Base-by-base conservation (phyloP, 2,329 filamentous ascomycete species). In the Stagonosporopsis vannaccii region DNA sequence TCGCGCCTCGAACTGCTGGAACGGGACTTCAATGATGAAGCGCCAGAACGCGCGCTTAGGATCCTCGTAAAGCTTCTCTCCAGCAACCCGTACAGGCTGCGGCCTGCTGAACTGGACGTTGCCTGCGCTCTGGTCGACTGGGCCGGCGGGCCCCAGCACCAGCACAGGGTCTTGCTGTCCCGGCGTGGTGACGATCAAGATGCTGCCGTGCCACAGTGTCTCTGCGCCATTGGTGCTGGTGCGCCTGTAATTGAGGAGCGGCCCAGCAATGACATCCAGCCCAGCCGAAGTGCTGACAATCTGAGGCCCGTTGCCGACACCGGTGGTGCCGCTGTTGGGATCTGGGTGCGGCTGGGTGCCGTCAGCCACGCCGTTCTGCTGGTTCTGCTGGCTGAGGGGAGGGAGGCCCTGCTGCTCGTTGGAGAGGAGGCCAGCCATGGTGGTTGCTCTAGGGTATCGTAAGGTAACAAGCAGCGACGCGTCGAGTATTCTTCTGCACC, bases 111-210 rank as follows among this genome's bases (percentile, higher is more conserved):
- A 68, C 15, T 62, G 54, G 15, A 56, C 60, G 30, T 73, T 66
- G 63, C 66, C 56, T 28, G 66, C 44, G 11, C 48, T 62, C 43
- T 57, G 52, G 59, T 66, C 63, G 53, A 66, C 68, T 49, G 69
- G 63, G 30, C 83, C 84, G 47, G 87, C 68, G 17, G 78, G 77
- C 15, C 74, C 76, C 63, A 94, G 75, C 23, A 81, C 80, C 36
- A 96, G 86, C 60, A 83, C 79, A 1, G 84, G 82, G 59, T 85
- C 83, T 19, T 80, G 79, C 68, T 85, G 87, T 22, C 90, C 90
- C 4, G 92, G 90, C 47, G 84, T 87, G 15, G 89, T 90, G 48
- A 97, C 92, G 45, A 97, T 80, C 66, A 97, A 79, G 7, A 96
- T 90, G 73, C 92, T 96, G 55, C 94, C 93, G 67, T 90, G 82